Evolutionary conservation across 2,329 filamentous ascomycete species (phyloP).

Genomic region (Curvularia hawaiiensis): DNA sequence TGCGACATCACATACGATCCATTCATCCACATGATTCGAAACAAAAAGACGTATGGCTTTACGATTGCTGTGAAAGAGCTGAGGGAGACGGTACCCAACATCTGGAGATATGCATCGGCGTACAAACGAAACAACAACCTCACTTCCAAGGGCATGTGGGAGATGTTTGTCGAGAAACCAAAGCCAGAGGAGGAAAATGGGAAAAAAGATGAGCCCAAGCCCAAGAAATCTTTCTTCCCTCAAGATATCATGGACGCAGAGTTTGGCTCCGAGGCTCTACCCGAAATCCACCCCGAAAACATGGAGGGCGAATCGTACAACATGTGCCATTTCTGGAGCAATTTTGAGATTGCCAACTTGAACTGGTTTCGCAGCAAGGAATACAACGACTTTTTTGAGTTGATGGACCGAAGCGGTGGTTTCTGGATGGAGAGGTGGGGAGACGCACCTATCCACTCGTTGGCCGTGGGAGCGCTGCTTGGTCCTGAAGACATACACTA

Average conservation of each 20-base stretch:
- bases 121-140: slow-evolving; percentile 94
- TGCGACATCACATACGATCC: slow-evolving; percentile 99
- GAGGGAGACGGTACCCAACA: slow-evolving; percentile 96
- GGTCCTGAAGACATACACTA: slow-evolving; percentile 88
- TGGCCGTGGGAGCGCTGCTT: slow-evolving; percentile 88
- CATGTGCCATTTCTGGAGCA: slow-evolving; percentile 99
- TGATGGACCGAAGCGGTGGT: slow-evolving; percentile 97
- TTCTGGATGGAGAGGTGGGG: slow-evolving; percentile 99
- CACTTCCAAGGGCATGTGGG: slow-evolving; percentile 91
- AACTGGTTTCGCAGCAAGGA: slow-evolving; percentile 97
- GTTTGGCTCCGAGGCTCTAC: slow-evolving; percentile 70
- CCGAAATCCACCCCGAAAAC: slow-evolving; percentile 83
- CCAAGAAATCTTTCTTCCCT: slow-evolving; percentile 72
- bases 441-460: slow-evolving; percentile 96
- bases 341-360: slow-evolving; percentile 95
- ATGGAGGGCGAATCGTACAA: slow-evolving; percentile 99
- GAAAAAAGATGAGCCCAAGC: slow-evolving; percentile 66
- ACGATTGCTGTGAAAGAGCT: slow-evolving; percentile 99
- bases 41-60: slow-evolving; percentile 98
- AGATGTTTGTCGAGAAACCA: slow-evolving; percentile 91
- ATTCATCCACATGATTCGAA: slow-evolving; percentile 90
- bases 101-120: slow-evolving; percentile 97
- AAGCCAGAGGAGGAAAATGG: slow-evolving; percentile 63
- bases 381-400: slow-evolving; percentile 97
- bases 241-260: slow-evolving; percentile 82